phyloP scores from a whole-genome alignment of 108 stramenopile genomes.

The Chaetoceros muelleri region DNA sequence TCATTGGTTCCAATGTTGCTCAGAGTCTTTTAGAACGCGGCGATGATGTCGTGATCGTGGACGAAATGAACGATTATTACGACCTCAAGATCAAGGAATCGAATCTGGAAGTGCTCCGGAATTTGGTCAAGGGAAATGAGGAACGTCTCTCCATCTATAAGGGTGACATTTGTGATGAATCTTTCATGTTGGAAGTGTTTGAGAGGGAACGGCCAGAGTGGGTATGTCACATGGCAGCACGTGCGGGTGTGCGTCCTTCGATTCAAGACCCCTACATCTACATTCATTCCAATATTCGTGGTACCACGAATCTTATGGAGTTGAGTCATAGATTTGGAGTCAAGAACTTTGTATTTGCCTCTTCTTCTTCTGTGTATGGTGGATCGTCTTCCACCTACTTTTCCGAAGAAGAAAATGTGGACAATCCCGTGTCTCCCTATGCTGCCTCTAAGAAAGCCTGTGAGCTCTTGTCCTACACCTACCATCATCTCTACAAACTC shows the following conservation, averaged over 20 bases:
- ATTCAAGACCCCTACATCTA: slow-evolving; percentile 91
- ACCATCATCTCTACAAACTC: slow-evolving; percentile 81
- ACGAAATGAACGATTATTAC: slow-evolving; percentile 82
- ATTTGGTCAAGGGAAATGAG: slow-evolving; percentile 3
- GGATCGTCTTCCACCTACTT: slow-evolving; percentile 76
- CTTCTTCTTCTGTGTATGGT: slow-evolving; percentile 83
- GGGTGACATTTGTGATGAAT: slow-evolving; percentile 61
- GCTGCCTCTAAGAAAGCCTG: slow-evolving; percentile 86
- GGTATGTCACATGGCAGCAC: slow-evolving; percentile 89
- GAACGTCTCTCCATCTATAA: slow-evolving; percentile 47
- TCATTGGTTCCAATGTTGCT: slow-evolving; percentile 71
- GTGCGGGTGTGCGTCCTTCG: slow-evolving; percentile 83
- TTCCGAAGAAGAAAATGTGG: slow-evolving; percentile 83
- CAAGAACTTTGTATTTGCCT: slow-evolving; percentile 86
- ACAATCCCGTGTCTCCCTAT: slow-evolving; percentile 85
- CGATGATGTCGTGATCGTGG: slow-evolving; percentile 11
- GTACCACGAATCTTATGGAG: slow-evolving; percentile 80
- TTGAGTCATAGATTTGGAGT: slow-evolving; percentile 49
- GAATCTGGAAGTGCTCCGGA: slow-evolving; percentile 36
- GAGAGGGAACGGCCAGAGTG: slow-evolving; percentile 47
- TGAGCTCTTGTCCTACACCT: slow-evolving; percentile 86
- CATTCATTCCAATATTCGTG: slow-evolving; percentile 84
- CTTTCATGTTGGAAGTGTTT: slow-evolving; percentile 62
- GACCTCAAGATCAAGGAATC: slow-evolving; percentile 66
- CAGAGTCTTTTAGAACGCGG: slow-evolving; percentile 31